Base-by-base conservation (phyloP, 164 flowering plant genomes). In the Stephania yunnanensis region DNA sequence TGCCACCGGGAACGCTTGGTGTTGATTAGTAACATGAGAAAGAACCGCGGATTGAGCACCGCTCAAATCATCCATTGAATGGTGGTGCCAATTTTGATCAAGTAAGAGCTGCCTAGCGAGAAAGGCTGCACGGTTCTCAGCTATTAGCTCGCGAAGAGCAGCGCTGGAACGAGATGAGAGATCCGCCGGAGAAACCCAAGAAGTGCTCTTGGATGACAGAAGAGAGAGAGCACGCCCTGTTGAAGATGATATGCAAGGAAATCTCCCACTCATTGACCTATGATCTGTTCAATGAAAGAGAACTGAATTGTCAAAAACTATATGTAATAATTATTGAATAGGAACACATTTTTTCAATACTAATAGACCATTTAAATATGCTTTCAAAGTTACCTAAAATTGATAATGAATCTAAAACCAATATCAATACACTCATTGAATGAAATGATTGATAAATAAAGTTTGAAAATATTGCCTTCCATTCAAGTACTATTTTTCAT, bases 161-260 rank as follows among this genome's bases (percentile, higher is more conserved):
- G 90, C 90, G 46, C 93, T 89, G 65, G 89, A 91, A 69, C 87
- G 83, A 20, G 76, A 69, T 29, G 80, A 78, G 20, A 78, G 76
- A 22, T 78, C 80, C 46, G 80, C 17, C 2, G 79, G 79, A 42
- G 79, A 77, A 25, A 72, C 79, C 75, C 79, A 73, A 46, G 76
- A 77, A 68, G 68, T 58, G 44, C 76, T 65, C 72, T 71, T 77
- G 52, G 75, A 78, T 78, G 80, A 78, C 80, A 89, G 92, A 89
- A 91, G 93, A 89, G 92, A 91, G 93, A 83, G 90, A 89, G 90
- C 93, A 87, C 89, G 75, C 45, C 87, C 90, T 61, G 61, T 73
- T 1, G 76, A 42, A 25, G 76, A 65, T 20, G 86, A 64, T 67
- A 83, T 52, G 76, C 74, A 84, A 10, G 86, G 76, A 48, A 78